A percentile compares a stretch with the other conserved stretches of the same genome.
Evolutionary conservation across 1,284 basidiomycete species (phyloP).

Genomic region (Boletellus deceptivus): DNA sequence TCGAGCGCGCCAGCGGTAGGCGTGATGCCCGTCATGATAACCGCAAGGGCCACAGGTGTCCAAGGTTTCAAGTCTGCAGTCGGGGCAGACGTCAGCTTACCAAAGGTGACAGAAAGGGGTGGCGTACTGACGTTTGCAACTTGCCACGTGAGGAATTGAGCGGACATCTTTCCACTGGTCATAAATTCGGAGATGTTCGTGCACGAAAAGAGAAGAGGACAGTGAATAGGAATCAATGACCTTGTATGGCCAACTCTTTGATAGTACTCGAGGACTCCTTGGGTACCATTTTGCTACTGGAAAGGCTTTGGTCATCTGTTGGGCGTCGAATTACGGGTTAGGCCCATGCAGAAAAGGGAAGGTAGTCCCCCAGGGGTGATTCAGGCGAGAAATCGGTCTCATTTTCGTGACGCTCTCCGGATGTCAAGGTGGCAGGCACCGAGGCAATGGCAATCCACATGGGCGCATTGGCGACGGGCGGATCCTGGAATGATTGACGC

Average conservation of each 20-base stretch:
- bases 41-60: too few relatives aligned
- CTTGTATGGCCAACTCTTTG: slow-evolving; percentile 10
- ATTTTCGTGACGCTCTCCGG: slow-evolving; percentile 17
- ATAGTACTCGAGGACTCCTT: slow-evolving; percentile 8
- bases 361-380: slow-evolving; percentile 19
- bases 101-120: too few relatives aligned
- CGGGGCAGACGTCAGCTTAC: too few relatives aligned
- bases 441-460: slow-evolving; percentile 27
- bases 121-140: too few relatives aligned
- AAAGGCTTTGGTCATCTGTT: slow-evolving; percentile 22
- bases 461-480: slow-evolving; percentile 37
- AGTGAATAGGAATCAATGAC: slow-evolving; percentile 1
- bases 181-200: too few relatives aligned
- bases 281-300: slow-evolving; percentile 22
- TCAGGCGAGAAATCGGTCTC: slow-evolving; percentile 19
- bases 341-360: not conserved
- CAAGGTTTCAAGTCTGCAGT: too few relatives aligned
- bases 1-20: too few relatives aligned
- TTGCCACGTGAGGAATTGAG: too few relatives aligned
- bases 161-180: too few relatives aligned
- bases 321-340: not conserved
- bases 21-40: too few relatives aligned
- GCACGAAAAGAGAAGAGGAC: too few relatives aligned
- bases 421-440: slow-evolving; percentile 25
- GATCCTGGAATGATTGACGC: slow-evolving; percentile 9